Base-by-base conservation (phyloP, 129 eudicot genomes). In the Tagetes patula region DNA sequence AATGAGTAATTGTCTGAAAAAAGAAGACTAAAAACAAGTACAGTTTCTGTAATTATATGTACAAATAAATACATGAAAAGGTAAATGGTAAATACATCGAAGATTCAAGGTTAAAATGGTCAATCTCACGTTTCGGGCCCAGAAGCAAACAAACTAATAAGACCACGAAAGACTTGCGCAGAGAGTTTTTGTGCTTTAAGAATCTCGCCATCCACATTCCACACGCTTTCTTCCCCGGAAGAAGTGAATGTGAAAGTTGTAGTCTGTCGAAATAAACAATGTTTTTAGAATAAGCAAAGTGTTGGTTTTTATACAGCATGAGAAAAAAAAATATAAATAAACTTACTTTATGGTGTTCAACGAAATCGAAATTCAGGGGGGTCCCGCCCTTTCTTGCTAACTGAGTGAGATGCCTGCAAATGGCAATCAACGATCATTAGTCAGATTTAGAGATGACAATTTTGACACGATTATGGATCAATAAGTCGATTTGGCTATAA, bases 191-290 rank as follows among this genome's bases (percentile, higher is more conserved):
- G 96, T 8, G 97, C 99, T 41, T 52, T 80, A 71, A 95, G 84
- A 37, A 90, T 71, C 87, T 95, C 99, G 13, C 99, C 99, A 33
- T 95, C 99, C 75, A 95, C 88, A 75, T 95, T 95, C 99, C 99
- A 95, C 55, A 85, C 85, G 32, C 97, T 87, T 81, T 90, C 89
- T 78, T 83, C 84, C n/a, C 99, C 99, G 0, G 73, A 70, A 59
- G 97, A 90, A 31, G 89, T 95, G 81, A 95, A 95, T 11, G 96
- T 89, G 84, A 95, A 95, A 72, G 96, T 85, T 13, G 86, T 86
- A 38, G 97, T 95, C 99, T 94, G 82, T 53, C 53, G 34, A 75
- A 49, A 72, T 14, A 54, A 69, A 42, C 30, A 61, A 66, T 7
- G 36, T 54, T 74, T 50, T 56, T 46, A 46, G 4, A 49, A 37